Conservation (phyloP, 495 filamentous ascomycete genomes). For the Entonaema liquescens region DNA sequence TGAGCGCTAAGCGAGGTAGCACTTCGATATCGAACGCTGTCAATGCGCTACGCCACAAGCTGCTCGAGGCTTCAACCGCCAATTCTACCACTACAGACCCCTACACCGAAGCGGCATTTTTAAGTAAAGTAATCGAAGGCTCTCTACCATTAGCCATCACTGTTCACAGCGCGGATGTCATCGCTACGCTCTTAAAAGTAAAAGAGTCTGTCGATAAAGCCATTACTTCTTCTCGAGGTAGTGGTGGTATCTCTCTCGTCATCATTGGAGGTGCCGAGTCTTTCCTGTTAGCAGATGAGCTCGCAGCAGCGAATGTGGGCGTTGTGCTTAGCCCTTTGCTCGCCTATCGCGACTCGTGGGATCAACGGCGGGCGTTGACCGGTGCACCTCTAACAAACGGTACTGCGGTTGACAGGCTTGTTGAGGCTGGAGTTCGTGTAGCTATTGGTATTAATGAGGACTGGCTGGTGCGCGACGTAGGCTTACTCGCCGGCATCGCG, state of each 20-base stretch:
- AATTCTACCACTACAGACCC: constrained; percentile 42
- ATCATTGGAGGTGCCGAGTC: constrained; percentile 62
- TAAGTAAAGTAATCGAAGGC: constrained; percentile 52
- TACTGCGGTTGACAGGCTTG: constrained; percentile 55
- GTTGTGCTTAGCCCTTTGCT: constrained; percentile 60
- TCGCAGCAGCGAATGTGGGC: constrained; percentile 55
- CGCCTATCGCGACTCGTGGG: constrained; percentile 55
- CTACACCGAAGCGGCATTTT: constrained; percentile 52
- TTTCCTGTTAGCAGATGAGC: constrained; percentile 55
- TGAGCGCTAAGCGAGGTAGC: constrained; percentile 46
- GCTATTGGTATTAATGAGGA: constrained; percentile 60
- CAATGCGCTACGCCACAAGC: constrained; percentile 51
- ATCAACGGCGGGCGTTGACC: constrained; percentile 56
- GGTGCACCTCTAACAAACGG: constrained; percentile 64
- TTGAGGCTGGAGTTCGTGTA: constrained; percentile 55
- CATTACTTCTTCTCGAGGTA: constrained; percentile 27
- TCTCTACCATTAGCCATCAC: constrained; percentile 51
- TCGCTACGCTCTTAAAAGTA: constrained; percentile 52
- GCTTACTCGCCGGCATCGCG: constrained; percentile 60
- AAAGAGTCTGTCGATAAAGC: constrained; percentile 49
- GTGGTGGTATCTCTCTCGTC: constrained; percentile 47
- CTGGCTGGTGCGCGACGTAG: constrained; percentile 58
- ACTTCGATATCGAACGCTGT: constrained; percentile 54
- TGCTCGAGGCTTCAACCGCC: constrained; percentile 49
- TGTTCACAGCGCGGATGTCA: constrained; percentile 56